Percentiles rank a stretch among this genome's conserved stretches.
Evolutionary conservation across 495 filamentous ascomycete genomes (phyloP).

Genomic region (Clohesyomyces aquaticus): DNA sequence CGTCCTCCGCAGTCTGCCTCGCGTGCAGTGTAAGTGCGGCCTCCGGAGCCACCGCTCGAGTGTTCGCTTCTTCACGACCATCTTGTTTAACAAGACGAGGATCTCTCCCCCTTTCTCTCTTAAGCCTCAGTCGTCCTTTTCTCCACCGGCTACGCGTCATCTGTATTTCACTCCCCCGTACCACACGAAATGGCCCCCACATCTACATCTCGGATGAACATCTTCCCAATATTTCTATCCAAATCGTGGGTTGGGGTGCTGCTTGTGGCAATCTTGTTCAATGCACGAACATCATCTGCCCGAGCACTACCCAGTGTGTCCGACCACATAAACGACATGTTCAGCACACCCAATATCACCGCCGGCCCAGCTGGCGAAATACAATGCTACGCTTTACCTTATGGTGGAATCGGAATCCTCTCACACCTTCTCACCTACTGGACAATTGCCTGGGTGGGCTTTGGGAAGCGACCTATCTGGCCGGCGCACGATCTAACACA

Average conservation of each 20-base stretch:
- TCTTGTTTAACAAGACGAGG: no score
- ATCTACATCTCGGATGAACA: not conserved
- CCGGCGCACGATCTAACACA: constrained; percentile 4
- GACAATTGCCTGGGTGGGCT: constrained; percentile 20
- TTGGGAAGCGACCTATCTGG: constrained; percentile 19
- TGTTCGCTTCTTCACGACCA: no score
- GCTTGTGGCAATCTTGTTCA: not conserved
- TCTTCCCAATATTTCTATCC: not conserved
- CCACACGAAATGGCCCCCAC: not conserved
- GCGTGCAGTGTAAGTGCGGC: not conserved
- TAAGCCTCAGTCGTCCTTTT: no score
- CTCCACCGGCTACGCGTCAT: no score
- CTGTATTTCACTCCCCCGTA: no score
- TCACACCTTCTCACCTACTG: constrained; percentile 33
- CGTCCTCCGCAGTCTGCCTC: not conserved
- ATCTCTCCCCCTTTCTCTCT: no score
- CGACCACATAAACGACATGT: constrained; percentile 14
- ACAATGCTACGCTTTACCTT: constrained; percentile 32
- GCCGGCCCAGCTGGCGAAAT: constrained; percentile 21
- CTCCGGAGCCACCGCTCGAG: not conserved
- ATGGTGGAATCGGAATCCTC: constrained; percentile 22
- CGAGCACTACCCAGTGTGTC: not conserved
- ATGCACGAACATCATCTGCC: constrained; percentile 15
- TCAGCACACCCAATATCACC: constrained; percentile 13
- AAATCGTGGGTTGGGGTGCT: constrained; percentile 7